These are phyloP conservation scores for Zygnema circumcarinatum DNA, from an alignment of 139 green algal species.

Conservation along the genomic window DNA sequence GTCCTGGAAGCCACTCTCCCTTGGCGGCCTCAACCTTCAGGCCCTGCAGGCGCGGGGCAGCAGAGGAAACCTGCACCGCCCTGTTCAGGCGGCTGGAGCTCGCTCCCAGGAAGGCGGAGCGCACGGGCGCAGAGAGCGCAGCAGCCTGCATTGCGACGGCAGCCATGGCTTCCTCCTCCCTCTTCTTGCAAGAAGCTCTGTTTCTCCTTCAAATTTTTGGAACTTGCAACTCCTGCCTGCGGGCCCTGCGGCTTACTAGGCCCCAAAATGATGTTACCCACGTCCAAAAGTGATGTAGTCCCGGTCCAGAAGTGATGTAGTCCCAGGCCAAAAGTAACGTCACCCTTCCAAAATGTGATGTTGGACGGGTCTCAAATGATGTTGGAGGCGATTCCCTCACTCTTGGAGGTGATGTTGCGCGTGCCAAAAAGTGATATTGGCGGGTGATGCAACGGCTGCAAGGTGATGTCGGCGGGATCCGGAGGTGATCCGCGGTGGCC, in stretches of 20 bases:
- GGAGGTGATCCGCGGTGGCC: not conserved
- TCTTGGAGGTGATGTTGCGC: not conserved
- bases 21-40: conserved; percentile 42
- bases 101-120: conserved; percentile 39
- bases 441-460: not conserved
- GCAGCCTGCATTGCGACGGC: conserved; percentile 48
- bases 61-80: conserved; percentile 3
- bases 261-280: not conserved
- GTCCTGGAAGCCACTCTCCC: conserved; percentile 53
- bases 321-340: not conserved
- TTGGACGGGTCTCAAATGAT: not conserved
- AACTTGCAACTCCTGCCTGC: not conserved
- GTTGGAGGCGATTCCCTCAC: not conserved
- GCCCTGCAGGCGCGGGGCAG: not conserved
- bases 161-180: conserved; percentile 38
- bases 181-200: not conserved
- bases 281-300: not conserved
- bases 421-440: not conserved
- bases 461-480: not conserved
- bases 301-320: not conserved
- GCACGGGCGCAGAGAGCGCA: not conserved
- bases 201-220: not conserved
- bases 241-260: not conserved
- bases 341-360: not conserved
- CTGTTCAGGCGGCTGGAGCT: not conserved